Evolutionary conservation across 345 rosid species (phyloP).

Genomic region (Punica granatum): DNA sequence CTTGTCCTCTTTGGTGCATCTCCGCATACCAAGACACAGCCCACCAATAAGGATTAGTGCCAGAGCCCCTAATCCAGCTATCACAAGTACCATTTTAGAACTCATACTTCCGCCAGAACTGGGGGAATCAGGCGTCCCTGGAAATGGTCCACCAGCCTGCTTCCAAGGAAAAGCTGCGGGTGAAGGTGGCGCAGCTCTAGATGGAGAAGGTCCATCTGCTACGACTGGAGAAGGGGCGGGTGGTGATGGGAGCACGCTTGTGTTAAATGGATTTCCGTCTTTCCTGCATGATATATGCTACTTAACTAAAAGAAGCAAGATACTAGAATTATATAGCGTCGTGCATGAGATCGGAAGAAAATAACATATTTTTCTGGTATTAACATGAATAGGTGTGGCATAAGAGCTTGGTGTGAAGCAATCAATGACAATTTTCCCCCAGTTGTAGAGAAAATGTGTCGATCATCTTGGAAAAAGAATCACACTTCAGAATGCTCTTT

Average conservation of each 20-base stretch:
- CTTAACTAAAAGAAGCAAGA: not conserved
- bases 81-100: constrained; percentile 28
- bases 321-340: not conserved
- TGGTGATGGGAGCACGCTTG: constrained; percentile 60
- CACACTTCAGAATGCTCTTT: not conserved
- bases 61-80: constrained; percentile 36
- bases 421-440: not conserved
- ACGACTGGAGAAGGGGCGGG: constrained; percentile 32
- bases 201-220: constrained; percentile 45
- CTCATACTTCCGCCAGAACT: constrained; percentile 30
- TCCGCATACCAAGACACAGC: constrained; percentile 36
- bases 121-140: constrained; percentile 27
- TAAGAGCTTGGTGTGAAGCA: not conserved
- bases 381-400: not conserved
- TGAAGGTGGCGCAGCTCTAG: constrained; percentile 26
- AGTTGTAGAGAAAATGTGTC: not conserved
- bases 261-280: constrained; percentile 92
- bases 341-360: not conserved
- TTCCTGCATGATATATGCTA: constrained; percentile 36
- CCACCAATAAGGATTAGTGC: constrained; percentile 27
- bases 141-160: constrained; percentile 13
- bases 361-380: not conserved
- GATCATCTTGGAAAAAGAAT: not conserved
- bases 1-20: constrained; percentile 37
- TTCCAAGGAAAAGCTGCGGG: constrained; percentile 8